phyloP scores from a whole-genome alignment of 805 yeast genomes.

The Kodamaea kakaduensis region DNA sequence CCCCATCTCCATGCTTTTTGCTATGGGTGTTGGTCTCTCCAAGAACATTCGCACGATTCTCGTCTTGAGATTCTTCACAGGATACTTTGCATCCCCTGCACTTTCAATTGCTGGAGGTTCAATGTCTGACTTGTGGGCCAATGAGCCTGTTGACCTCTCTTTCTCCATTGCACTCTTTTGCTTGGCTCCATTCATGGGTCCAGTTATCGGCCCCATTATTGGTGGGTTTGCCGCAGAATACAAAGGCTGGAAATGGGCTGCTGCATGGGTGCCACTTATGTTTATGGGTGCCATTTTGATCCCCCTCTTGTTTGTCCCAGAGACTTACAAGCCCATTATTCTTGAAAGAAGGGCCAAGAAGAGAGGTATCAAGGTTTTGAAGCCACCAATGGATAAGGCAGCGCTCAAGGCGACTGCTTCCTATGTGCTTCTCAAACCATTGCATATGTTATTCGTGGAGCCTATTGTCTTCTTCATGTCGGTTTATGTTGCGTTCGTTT shows the following conservation, averaged over 20 bases:
- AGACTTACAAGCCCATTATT: constrained; percentile 70
- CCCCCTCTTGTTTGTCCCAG: constrained; percentile 53
- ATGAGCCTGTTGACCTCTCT: constrained; percentile 52
- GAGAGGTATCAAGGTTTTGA: constrained; percentile 49
- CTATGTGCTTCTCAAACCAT: constrained; percentile 56
- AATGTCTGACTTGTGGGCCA: constrained; percentile 68
- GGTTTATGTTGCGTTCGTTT: constrained; percentile 66
- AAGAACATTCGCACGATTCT: constrained; percentile 57
- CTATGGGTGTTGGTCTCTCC: constrained; percentile 70
- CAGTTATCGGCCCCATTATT: constrained; percentile 70
- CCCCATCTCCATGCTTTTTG: constrained; percentile 66
- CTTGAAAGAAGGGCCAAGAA: constrained; percentile 56
- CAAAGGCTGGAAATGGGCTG: constrained; percentile 66
- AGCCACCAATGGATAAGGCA: constrained; percentile 25
- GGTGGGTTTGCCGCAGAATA: constrained; percentile 67
- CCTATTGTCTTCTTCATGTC: constrained; percentile 72
- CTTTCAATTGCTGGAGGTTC: constrained; percentile 85
- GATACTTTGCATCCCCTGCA: constrained; percentile 76
- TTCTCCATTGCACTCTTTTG: constrained; percentile 77
- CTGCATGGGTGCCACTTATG: constrained; percentile 66
- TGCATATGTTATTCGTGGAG: constrained; percentile 65
- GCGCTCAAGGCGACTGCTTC: constrained; percentile 45
- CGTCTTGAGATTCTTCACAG: constrained; percentile 70
- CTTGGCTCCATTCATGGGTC: constrained; percentile 77
- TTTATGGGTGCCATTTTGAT: constrained; percentile 57